Conservation (phyloP, 106 monocot genomes). For the Hemerocallis citrina region DNA sequence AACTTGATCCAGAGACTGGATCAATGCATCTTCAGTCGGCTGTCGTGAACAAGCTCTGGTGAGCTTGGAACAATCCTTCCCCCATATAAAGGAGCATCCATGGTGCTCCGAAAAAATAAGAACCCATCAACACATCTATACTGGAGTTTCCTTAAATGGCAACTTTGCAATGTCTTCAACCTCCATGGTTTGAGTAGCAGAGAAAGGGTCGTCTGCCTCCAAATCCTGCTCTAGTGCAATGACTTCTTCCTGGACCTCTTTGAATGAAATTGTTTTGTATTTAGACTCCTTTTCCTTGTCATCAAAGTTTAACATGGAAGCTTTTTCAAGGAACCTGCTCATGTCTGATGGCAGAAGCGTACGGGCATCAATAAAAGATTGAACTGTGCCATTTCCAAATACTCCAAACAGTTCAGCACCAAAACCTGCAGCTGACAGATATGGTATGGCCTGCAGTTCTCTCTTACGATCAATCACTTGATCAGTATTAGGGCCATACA, state of each 20-base stretch:
- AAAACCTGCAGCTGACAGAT: constrained; percentile 92
- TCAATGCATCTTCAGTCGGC: too few relatives aligned
- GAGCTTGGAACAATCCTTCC: too few relatives aligned
- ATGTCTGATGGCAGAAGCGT: constrained; percentile 69
- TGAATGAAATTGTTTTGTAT: constrained; percentile 66
- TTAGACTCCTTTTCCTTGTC: constrained; percentile 45
- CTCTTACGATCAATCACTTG: constrained; percentile 87
- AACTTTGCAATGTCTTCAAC: too few relatives aligned
- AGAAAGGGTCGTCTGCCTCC: too few relatives aligned
- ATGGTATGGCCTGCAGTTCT: constrained; percentile 69
- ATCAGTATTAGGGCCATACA: constrained; percentile 96
- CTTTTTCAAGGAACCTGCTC: constrained; percentile 24
- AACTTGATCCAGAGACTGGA: too few relatives aligned
- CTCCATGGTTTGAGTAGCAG: too few relatives aligned
- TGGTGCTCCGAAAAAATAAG: too few relatives aligned
- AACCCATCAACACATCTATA: too few relatives aligned
- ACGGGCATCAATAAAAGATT: constrained; percentile 78
- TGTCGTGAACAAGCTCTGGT: too few relatives aligned
- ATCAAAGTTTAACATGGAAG: constrained; percentile 57
- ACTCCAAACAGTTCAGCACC: constrained; percentile 82
- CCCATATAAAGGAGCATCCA: too few relatives aligned
- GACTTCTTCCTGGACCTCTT: constrained; percentile 54
- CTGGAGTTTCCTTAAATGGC: too few relatives aligned
- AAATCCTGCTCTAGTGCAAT: constrained; percentile 69
- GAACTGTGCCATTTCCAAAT: constrained; percentile 90